Evolutionary conservation across 2,329 filamentous ascomycete genomes (phyloP).

Genomic region (Ceratocystis alfenasii): DNA sequence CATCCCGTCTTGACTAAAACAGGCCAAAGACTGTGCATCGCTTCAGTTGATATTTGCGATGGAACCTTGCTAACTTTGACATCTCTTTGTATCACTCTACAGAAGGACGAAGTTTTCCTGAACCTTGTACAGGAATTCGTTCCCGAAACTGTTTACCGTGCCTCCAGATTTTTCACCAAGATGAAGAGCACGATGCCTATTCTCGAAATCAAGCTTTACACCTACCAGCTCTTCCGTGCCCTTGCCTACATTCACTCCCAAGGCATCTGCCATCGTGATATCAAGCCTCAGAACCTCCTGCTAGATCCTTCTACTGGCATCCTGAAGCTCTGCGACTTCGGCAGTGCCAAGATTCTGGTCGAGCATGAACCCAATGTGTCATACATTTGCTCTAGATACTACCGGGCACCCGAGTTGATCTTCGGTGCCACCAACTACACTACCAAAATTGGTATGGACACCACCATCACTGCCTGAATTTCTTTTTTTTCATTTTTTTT

Average conservation of each 20-base stretch:
- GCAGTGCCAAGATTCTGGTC: conserved; percentile 94
- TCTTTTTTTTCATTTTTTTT: not conserved
- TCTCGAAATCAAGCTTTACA: conserved; percentile 97
- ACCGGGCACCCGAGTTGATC: conserved; percentile 93
- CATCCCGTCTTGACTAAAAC: not conserved
- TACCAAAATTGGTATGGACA: conserved; percentile 84
- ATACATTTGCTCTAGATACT: conserved; percentile 98
- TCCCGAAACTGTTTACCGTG: conserved; percentile 94
- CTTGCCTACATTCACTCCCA: conserved; percentile 98
- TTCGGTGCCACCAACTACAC: conserved; percentile 99
- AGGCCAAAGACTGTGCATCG: not conserved
- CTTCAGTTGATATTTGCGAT: not conserved
- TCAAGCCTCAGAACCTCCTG: conserved; percentile 96
- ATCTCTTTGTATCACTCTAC: conserved; percentile 8
- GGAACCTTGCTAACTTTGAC: conserved; percentile 15
- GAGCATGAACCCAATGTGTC: conserved; percentile 99
- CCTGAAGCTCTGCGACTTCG: conserved; percentile 96
- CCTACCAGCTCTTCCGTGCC: conserved; percentile 96
- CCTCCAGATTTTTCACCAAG: conserved; percentile 98
- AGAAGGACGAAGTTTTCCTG: conserved; percentile 98
- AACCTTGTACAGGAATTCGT: conserved; percentile 98
- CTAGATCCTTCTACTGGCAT: conserved; percentile 84
- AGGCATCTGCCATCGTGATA: conserved; percentile 97
- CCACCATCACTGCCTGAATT: not conserved
- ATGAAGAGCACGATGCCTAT: conserved; percentile 99